phyloP scores from a whole-genome alignment of 192 early-diverging fungal genomes.

The Spizellomyces sp. region DNA sequence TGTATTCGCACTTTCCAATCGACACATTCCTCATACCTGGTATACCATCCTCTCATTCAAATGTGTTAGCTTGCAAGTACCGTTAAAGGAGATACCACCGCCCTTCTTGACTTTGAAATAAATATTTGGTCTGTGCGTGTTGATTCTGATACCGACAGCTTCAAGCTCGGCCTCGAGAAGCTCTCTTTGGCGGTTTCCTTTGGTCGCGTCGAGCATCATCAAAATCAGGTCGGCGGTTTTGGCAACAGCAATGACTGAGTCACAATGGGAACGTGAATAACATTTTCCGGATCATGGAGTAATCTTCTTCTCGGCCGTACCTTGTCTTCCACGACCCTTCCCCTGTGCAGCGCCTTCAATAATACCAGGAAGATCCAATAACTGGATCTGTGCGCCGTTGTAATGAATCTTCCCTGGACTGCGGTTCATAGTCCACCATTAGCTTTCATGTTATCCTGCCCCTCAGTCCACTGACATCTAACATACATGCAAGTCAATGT shows the following conservation, averaged over 20 bases:
- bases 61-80: conserved; percentile 83
- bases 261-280: not conserved
- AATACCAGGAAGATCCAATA: conserved; percentile 98
- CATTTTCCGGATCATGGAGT: not conserved
- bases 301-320: not conserved
- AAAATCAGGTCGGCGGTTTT: conserved; percentile 94
- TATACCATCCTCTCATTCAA: conserved; percentile 92
- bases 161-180: conserved; percentile 92
- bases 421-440: conserved; percentile 1
- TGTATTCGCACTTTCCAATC: too few relatives aligned
- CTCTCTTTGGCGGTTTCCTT: conserved; percentile 79
- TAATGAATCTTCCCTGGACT: conserved; percentile 90
- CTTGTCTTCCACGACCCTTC: conserved; percentile 95
- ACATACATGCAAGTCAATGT: conserved; percentile 84
- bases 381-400: conserved; percentile 94
- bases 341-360: conserved; percentile 97
- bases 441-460: not conserved
- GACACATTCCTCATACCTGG: conserved; percentile 19
- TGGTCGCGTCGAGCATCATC: conserved; percentile 99
- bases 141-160: conserved; percentile 93
- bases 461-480: not conserved
- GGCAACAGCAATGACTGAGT: conserved; percentile 88
- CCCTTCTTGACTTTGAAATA: conserved; percentile 98
- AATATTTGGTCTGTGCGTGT: conserved; percentile 85
- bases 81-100: conserved; percentile 94